phyloP scores from a whole-genome alignment of 1,284 basidiomycete species.

The Pseudozyma sp. region DNA sequence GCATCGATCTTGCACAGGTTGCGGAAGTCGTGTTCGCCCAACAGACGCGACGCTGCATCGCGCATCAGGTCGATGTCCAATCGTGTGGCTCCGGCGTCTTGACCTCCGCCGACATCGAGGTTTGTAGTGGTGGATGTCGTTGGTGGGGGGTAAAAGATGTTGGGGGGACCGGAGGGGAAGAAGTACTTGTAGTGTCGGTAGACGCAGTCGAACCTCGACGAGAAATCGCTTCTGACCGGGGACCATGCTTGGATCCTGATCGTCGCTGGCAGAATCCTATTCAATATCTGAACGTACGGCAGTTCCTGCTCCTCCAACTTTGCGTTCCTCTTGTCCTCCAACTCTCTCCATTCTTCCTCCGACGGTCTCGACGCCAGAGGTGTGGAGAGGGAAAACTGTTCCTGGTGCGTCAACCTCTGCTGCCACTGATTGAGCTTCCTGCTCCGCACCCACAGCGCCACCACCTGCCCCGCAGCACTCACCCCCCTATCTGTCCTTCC shows the following conservation, averaged over 20 bases:
- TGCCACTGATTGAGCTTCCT: slow-evolving; percentile 59
- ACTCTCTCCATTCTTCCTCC: slow-evolving; percentile 18
- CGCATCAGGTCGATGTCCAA: slow-evolving; percentile 75
- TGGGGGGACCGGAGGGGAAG: slow-evolving; percentile 70
- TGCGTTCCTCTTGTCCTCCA: slow-evolving; percentile 47
- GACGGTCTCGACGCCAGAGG: neutral
- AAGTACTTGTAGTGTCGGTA: slow-evolving; percentile 98
- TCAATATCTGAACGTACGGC: slow-evolving; percentile 83
- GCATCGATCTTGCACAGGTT: slow-evolving; percentile 97
- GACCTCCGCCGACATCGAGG: neutral
- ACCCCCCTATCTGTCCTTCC: slow-evolving; percentile 95
- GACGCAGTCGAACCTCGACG: slow-evolving; percentile 86
- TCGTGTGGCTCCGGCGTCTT: slow-evolving; percentile 19
- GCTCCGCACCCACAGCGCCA: slow-evolving; percentile 79
- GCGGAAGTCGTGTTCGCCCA: slow-evolving; percentile 94
- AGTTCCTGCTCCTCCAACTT: slow-evolving; percentile 72
- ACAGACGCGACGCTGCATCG: slow-evolving; percentile 77
- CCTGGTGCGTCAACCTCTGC: slow-evolving; percentile 9
- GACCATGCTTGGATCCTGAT: slow-evolving; percentile 97
- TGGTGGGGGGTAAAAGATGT: slow-evolving; percentile 29
- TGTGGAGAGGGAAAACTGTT: slow-evolving; percentile 3
- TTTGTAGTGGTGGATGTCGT: neutral
- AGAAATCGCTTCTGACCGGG: slow-evolving; percentile 83
- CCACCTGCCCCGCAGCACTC: slow-evolving; percentile 91
- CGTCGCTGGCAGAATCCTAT: slow-evolving; percentile 87